A percentile compares a stretch with the other conserved stretches of the same genome.
These are phyloP conservation scores for Wickerhamia fluorescens DNA, from an alignment of 805 yeast genomes.

Conservation along the genomic window DNA sequence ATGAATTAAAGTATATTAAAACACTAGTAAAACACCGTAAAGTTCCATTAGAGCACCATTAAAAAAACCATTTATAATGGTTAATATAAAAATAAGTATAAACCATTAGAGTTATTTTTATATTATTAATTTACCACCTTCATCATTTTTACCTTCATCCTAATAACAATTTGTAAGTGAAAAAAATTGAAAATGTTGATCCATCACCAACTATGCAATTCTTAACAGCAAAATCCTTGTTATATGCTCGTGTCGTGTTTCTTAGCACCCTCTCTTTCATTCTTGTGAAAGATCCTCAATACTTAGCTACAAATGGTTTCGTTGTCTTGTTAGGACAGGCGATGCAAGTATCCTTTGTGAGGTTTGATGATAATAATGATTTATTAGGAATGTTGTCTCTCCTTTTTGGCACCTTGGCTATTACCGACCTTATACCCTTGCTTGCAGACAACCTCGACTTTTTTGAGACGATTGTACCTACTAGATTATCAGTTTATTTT, in stretches of 20 bases:
- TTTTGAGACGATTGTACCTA: constrained; percentile 56
- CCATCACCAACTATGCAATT: constrained; percentile 37
- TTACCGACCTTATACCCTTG: constrained; percentile 56
- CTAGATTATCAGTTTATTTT: constrained; percentile 47
- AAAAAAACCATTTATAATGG: too few relatives aligned
- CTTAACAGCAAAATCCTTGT: constrained; percentile 42
- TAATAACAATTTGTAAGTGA: neutral
- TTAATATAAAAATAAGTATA: too few relatives aligned
- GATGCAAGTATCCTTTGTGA: constrained; percentile 39
- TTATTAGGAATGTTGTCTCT: constrained; percentile 45
- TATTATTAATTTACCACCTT: too few relatives aligned
- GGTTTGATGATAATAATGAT: constrained; percentile 31
- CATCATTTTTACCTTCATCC: constrained; percentile 2
- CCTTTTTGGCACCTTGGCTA: constrained; percentile 36
- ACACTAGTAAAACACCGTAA: too few relatives aligned
- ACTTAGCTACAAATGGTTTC: constrained; percentile 38
- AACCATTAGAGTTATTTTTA: too few relatives aligned
- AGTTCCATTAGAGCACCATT: too few relatives aligned
- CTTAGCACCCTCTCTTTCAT: constrained; percentile 39
- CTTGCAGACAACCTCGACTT: constrained; percentile 38
- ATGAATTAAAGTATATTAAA: too few relatives aligned
- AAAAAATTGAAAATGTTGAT: neutral
- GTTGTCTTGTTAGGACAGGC: constrained; percentile 52
- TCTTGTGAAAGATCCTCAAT: constrained; percentile 42
- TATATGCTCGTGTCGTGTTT: constrained; percentile 41